Conservation (phyloP, 2,329 filamentous ascomycete genomes). For the Ophiosphaerella korrae region DNA sequence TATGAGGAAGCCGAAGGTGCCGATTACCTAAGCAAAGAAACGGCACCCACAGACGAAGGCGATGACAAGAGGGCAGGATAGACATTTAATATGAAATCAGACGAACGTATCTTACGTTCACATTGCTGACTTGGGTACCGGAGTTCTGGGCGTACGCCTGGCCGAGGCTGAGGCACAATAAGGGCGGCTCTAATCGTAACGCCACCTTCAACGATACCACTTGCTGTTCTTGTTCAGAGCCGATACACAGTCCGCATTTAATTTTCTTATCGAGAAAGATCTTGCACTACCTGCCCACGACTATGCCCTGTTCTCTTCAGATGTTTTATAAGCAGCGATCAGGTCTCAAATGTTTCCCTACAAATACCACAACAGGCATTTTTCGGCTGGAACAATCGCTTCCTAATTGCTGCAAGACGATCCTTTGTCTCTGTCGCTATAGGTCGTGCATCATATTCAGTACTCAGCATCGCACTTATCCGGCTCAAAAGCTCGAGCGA, state of each 20-base stretch:
- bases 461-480: slow-evolving; percentile 11
- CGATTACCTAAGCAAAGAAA: slow-evolving; percentile 81
- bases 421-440: slow-evolving; percentile 9
- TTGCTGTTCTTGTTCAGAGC: slow-evolving; percentile 4
- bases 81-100: background rate
- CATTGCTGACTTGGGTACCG: slow-evolving; percentile 4
- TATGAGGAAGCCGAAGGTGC: slow-evolving; percentile 94
- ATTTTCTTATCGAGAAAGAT: background rate
- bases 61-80: slow-evolving; percentile 39
- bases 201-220: slow-evolving; percentile 20
- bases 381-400: background rate
- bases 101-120: slow-evolving; percentile 5
- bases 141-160: slow-evolving; percentile 13
- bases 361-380: slow-evolving; percentile 1
- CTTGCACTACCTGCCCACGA: background rate
- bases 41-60: slow-evolving; percentile 47
- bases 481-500: slow-evolving; percentile 9
- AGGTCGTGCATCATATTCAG: slow-evolving; percentile 4
- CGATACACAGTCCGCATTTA: background rate
- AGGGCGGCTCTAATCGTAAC: slow-evolving; percentile 10
- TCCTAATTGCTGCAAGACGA: background rate
- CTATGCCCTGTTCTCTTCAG: slow-evolving; percentile 4
- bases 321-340: slow-evolving; percentile 1
- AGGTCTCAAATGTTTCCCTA: background rate
- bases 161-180: slow-evolving; percentile 13